Evolutionary conservation across 2,329 filamentous ascomycete species (phyloP), one percentile per base, ranked within the genome.

Genomic region (Talaromyces sp.): DNA sequence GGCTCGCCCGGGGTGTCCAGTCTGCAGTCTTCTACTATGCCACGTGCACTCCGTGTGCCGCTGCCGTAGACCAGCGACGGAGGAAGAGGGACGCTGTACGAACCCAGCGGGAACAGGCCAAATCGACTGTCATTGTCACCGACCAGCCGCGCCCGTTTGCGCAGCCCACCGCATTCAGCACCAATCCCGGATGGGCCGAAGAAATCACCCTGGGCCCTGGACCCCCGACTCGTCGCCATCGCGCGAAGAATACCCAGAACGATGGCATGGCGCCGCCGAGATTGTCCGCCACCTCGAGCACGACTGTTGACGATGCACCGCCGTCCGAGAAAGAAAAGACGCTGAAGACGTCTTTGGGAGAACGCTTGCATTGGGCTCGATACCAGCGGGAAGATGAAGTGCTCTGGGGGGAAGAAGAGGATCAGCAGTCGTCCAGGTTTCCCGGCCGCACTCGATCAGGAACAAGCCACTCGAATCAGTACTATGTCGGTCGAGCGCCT

Each of bases 381-480:
- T 93, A 96, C 73, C 91, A 96, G 73, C 83, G 92, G 59, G 91
- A 95, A 72, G 92, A 96, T 66, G 93, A 97, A 75, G 87, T 90
- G 65, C 81, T 96, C 6, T 96, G 91, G 90, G 91, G 91, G 19
- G 75, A 84, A 65, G 74, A 80, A 55, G 71, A 91, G 90, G 91
- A 91, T 64, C 73, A 80, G 54, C 70, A 80, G 66, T 77, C 84
- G 32, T 83, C 86, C 56, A 75, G 78, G n/a, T 69, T 81, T 54
- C 77, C 74, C 27, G 72, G 77, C 61, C 67, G 76, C 64, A 71
- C 75, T 65, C 70, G 72, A 59, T 68, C 73, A 47, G 69, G 70
- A 63, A 73, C 67, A n/a, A 71, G 63, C 56, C 70, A 70, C 63
- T 74, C 69, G 63, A 79, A 78, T 67, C 83, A 84, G 65, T 89